A percentile compares a stretch with the other conserved stretches of the same genome.
Conservation (phyloP, 164 flowering plant species). For the Santalum album region DNA sequence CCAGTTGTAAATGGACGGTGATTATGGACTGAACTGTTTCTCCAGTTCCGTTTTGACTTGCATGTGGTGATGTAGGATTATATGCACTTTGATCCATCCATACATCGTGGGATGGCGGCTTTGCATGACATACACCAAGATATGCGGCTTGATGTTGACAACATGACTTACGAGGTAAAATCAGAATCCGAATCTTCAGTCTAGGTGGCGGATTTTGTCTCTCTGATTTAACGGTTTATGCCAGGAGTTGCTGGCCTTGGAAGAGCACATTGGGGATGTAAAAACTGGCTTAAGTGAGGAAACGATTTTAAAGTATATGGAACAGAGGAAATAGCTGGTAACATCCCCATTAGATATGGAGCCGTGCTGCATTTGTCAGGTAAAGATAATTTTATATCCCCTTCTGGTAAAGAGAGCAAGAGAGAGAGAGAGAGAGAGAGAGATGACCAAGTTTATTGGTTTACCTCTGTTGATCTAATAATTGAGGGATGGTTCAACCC, state of each 20-base stretch:
- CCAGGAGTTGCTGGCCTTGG: conserved; percentile 80
- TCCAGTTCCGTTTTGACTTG: no score
- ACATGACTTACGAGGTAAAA: conserved; percentile 72
- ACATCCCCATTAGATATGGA: conserved; percentile 31
- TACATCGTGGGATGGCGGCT: conserved; percentile 34
- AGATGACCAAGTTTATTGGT: no score
- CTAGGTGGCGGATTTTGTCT: not conserved
- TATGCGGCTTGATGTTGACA: conserved; percentile 59
- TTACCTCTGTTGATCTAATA: no score
- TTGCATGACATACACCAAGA: conserved; percentile 56
- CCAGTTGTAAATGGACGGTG: no score
- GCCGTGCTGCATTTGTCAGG: conserved; percentile 88
- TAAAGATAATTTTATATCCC: conserved; percentile 15
- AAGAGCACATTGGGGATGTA: conserved; percentile 82
- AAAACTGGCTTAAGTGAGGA: conserved; percentile 74
- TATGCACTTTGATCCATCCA: conserved; percentile 39
- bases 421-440: no score
- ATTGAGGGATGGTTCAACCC: no score
- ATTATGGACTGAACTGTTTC: no score
- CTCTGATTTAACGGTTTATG: not conserved
- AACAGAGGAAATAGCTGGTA: conserved; percentile 26
- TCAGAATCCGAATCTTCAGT: not conserved
- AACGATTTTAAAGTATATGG: conserved; percentile 36
- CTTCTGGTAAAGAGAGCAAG: no score
- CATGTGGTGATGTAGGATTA: conserved; percentile 27